A percentile compares a stretch with the other conserved stretches of the same genome.
phyloP scores from a whole-genome alignment of 352 stramenopile species.

The Globisporangium paddicum region DNA sequence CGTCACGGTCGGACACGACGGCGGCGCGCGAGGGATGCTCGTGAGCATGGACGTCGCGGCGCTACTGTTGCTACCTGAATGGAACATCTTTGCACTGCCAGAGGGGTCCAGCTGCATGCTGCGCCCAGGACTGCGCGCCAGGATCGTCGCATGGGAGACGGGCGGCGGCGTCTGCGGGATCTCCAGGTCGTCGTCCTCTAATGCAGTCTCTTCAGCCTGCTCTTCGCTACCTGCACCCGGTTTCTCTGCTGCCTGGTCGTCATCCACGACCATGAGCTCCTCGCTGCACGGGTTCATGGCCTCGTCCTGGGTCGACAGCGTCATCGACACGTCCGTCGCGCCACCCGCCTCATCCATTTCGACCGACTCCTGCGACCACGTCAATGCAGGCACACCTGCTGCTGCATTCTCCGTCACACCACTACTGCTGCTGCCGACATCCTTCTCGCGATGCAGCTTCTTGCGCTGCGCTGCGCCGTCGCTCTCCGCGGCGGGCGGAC shows the following conservation, averaged over 20 bases:
- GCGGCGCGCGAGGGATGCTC: neutral
- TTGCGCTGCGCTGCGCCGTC: constrained; percentile 2
- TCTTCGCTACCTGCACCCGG: neutral
- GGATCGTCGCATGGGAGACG: constrained; percentile 4
- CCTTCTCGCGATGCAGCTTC: neutral
- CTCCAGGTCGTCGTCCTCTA: constrained; percentile 4
- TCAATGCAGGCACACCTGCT: neutral
- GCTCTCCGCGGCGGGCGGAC: constrained; percentile 9
- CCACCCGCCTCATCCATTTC: constrained; percentile 7
- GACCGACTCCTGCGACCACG: constrained; percentile 11
- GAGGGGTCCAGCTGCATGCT: constrained; percentile 18
- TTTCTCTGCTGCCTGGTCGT: neutral
- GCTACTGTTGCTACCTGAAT: constrained; percentile 1
- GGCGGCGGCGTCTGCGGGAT: constrained; percentile 16
- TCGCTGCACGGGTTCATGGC: constrained; percentile 7
- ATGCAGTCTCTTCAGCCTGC: neutral
- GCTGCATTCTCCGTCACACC: too few relatives aligned
- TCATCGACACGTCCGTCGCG: constrained; percentile 2
- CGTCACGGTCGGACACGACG: constrained; percentile 12
- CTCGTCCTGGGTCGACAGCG: constrained; percentile 9
- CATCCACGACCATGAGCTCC: neutral
- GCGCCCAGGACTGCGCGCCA: constrained; percentile 5
- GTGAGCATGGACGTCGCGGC: neutral
- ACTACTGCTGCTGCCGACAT: neutral
- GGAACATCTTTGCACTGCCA: constrained; percentile 17